phyloP scores from a whole-genome alignment of 495 filamentous ascomycete species.

The Staphylotrichum longicolle region DNA sequence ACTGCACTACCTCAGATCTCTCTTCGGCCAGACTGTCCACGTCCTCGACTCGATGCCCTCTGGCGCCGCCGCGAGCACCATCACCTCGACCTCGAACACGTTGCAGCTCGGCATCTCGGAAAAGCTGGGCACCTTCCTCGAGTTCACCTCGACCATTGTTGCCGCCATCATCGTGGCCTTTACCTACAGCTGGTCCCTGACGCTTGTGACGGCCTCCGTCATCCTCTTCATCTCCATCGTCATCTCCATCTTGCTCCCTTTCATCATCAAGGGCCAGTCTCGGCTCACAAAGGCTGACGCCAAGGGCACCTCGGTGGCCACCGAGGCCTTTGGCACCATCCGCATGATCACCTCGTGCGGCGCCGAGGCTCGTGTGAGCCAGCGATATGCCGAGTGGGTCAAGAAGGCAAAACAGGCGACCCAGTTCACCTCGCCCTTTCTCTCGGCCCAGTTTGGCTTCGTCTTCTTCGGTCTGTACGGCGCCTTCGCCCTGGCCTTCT shows the following conservation, averaged over 20 bases:
- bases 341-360: slow-evolving; percentile 64
- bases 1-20: slow-evolving; percentile 50
- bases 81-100: slow-evolving; percentile 57
- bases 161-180: slow-evolving; percentile 60
- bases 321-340: slow-evolving; percentile 54
- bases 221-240: slow-evolving; percentile 56
- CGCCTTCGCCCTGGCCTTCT: slow-evolving; percentile 50
- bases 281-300: slow-evolving; percentile 41
- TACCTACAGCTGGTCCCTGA: slow-evolving; percentile 55
- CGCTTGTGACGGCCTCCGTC: slow-evolving; percentile 55
- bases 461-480: slow-evolving; percentile 47
- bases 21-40: slow-evolving; percentile 56
- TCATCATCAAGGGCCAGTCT: slow-evolving; percentile 56
- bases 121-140: slow-evolving; percentile 59
- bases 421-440: slow-evolving; percentile 46
- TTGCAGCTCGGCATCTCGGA: slow-evolving; percentile 61
- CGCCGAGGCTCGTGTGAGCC: slow-evolving; percentile 53
- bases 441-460: slow-evolving; percentile 40
- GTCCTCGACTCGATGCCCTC: slow-evolving; percentile 58
- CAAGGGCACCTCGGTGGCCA: slow-evolving; percentile 58
- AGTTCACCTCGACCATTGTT: slow-evolving; percentile 55
- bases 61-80: slow-evolving; percentile 54
- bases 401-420: slow-evolving; percentile 54
- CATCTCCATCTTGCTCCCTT: slow-evolving; percentile 54
- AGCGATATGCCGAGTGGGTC: slow-evolving; percentile 56